phyloP scores from a whole-genome alignment of 2,329 filamentous ascomycete species.

The Sporothrix euskadiensis region DNA sequence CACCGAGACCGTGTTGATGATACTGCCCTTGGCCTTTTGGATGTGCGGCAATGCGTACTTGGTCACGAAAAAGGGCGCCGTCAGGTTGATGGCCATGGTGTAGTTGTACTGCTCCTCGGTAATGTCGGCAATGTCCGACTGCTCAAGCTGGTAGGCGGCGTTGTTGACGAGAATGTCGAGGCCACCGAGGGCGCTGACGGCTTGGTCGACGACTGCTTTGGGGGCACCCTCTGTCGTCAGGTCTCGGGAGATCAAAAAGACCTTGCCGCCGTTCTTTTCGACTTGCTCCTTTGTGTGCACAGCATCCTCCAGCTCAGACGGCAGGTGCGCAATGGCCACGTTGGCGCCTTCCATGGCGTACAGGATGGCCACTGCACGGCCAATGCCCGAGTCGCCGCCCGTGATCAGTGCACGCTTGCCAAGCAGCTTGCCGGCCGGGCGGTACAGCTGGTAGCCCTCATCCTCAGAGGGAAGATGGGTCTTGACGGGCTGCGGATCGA shows the following conservation, averaged over 20 bases:
- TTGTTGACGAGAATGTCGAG: slow-evolving; percentile 77
- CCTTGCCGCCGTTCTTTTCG: slow-evolving; percentile 65
- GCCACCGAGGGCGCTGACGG: slow-evolving; percentile 64
- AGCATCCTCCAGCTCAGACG: slow-evolving; percentile 74
- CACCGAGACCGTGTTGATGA: slow-evolving; percentile 85
- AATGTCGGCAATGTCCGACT: slow-evolving; percentile 69
- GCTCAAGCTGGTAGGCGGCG: slow-evolving; percentile 73
- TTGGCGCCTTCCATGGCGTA: slow-evolving; percentile 66
- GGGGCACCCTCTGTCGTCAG: not conserved
- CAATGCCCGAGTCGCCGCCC: slow-evolving; percentile 54
- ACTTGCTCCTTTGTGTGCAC: slow-evolving; percentile 71
- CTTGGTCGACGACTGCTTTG: not conserved
- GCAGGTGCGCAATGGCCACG: slow-evolving; percentile 70
- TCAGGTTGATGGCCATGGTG: slow-evolving; percentile 82
- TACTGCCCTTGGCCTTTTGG: slow-evolving; percentile 61
- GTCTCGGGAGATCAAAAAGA: slow-evolving; percentile 55
- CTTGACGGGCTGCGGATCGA: slow-evolving; percentile 13
- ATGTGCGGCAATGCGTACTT: slow-evolving; percentile 56
- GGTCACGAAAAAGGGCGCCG: slow-evolving; percentile 76
- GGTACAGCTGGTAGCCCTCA: slow-evolving; percentile 69
- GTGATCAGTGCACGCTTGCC: slow-evolving; percentile 70
- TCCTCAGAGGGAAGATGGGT: slow-evolving; percentile 45
- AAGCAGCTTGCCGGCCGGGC: slow-evolving; percentile 71
- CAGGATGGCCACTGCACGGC: not conserved
- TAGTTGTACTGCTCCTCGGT: slow-evolving; percentile 76